These are phyloP conservation scores for Calonectria hawksworthii DNA, from an alignment of 2,329 filamentous ascomycete genomes.

Conservation along the genomic window DNA sequence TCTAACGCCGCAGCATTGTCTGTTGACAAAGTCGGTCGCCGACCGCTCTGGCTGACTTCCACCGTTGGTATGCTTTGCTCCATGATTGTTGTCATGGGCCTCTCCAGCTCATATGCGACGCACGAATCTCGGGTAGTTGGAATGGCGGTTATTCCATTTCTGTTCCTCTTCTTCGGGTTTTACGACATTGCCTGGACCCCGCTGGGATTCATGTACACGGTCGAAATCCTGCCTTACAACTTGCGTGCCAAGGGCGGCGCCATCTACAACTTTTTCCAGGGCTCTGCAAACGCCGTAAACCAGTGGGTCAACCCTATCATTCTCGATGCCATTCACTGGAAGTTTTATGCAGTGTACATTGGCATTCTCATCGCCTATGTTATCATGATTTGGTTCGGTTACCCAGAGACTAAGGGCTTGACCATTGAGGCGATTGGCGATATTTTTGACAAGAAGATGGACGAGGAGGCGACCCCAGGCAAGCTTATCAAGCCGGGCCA, in stretches of 20 bases:
- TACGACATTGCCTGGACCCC: not conserved
- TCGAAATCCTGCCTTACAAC: not conserved
- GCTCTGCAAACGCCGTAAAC: not conserved
- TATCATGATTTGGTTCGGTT: not conserved
- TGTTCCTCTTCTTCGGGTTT: not conserved
- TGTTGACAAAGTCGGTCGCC: too few species aligned
- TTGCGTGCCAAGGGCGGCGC: not conserved
- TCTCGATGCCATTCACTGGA: not conserved
- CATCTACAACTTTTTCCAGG: not conserved
- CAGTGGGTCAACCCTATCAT: not conserved
- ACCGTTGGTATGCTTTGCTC: not conserved
- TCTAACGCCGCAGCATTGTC: too few species aligned
- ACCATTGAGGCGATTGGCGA: not conserved
- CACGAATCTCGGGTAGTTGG: not conserved
- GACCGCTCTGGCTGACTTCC: not conserved
- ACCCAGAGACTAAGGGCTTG: not conserved
- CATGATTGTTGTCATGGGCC: not conserved
- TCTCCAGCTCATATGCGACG: not conserved
- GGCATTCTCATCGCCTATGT: not conserved
- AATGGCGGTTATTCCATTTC: not conserved
- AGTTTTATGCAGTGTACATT: not conserved
- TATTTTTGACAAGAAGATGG: not conserved
- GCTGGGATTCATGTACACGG: not conserved
- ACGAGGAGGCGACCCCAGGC: not conserved
- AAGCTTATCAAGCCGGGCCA: not conserved